Base-by-base conservation (phyloP, 179 eudicot species). In the Beta macrorhiza region DNA sequence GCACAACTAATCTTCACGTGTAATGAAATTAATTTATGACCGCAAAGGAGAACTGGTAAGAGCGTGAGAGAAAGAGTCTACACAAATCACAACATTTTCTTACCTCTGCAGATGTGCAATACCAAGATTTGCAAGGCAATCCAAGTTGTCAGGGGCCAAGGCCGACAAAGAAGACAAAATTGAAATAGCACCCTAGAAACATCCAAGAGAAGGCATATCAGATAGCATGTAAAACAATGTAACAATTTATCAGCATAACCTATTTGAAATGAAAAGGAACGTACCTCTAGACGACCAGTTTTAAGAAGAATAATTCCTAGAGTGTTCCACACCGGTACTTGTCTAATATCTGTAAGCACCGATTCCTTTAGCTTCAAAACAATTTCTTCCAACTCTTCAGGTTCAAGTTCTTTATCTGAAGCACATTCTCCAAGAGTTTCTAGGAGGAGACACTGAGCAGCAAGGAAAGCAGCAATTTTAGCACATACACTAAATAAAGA, bases 61-160 rank as follows among this genome's bases (percentile, higher is more conserved):
- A 63, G 44, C 29, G 53, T 59, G 81, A 67, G 76, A 68, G 51
- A 15, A 15, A 74, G 32, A 37, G 42, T 2, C 11, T 73, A 61
- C 16, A 25, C 49, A 42, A 47, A 67, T 37, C 42, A 37, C 42
- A 37, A 37, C 42, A 73, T 37, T 37, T 10, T 49, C 83, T 85
- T 87, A 96, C 99, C 98, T 91, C 81, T 92, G 98, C 81, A 96
- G 88, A 87, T 94, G 85, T 84, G 99, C 97, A 79, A 96, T 89
- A 81, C 99, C 99, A 76, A 96, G 93, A 82, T 94, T 96, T 80
- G 91, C 98, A 77, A 94, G 91, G 89, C 96, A 93, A 88, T 96
- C 98, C 92, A 96, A 81, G 86, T 94, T 89, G 86, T 91, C 90
- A 8, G 99, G 98, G 65, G 85, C 89, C 88, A 88, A 74, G 74